Base-by-base conservation (phyloP, 2,329 filamentous ascomycete species). In the Aspergillus sp. region DNA sequence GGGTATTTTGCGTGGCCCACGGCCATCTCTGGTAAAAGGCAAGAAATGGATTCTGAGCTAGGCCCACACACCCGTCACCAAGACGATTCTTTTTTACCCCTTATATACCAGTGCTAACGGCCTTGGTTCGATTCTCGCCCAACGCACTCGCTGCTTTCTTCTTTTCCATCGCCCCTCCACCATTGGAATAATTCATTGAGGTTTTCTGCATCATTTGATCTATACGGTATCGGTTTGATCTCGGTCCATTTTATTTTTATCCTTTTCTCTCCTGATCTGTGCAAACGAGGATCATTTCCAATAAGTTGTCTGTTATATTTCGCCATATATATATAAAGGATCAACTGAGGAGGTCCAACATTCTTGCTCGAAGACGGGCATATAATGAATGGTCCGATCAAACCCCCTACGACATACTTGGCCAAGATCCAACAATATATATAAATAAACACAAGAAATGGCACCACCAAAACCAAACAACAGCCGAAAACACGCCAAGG, bases 1-100 rank as follows among this genome's bases (percentile, higher is more conserved):
- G 82, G 82, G 81, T 82, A 68, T 82, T 75, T 75, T 83, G 81
- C 80, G 80, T 79, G 79, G 78, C 74, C 84, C 85, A 87, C 85
- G 85, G 86, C 85, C 85, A 87, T 86, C 86, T 88, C 86, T 89
- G 86, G 86, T 89, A 89, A 89, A 89, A 87, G 85, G 85, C 85
- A 88, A 88, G 85, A 86, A 85, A 85, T 86, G 84, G 85, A 84
- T 88, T 87, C 85, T 82, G 79, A 72, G 79, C 81, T 87, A 86
- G 83, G 56, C 56, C 56, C 56, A 58, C 56, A 54, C 56, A 58
- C 56, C 56, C 56, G 48, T 58, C 39, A 46, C 30, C 19, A 5
- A 2, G 1, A 2, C 6, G 7, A 4, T 5, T n/a, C 8, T 20
- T 11, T n/a, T 19, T 41, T 42, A 3, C 46, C 19, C 0, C 6